These are phyloP conservation scores for Ceratobasidium sp. DNA, from an alignment of 1,284 basidiomycete species.

Conservation along the genomic window DNA sequence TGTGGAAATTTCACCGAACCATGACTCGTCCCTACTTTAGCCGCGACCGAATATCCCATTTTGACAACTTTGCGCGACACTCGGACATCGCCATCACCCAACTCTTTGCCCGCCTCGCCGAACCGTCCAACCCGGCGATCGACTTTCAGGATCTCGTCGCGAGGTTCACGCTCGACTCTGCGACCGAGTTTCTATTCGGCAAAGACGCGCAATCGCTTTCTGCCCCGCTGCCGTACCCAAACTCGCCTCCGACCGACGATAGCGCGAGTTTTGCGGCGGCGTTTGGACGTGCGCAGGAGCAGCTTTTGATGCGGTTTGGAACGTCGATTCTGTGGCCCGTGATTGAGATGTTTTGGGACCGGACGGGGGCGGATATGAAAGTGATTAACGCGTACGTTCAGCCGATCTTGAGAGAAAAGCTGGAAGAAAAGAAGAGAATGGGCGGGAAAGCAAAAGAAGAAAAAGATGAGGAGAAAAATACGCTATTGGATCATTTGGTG, in stretches of 20 bases:
- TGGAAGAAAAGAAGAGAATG: conserved; percentile 22
- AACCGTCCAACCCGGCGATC: neutral
- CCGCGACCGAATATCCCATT: conserved; percentile 48
- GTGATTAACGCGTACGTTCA: conserved; percentile 34
- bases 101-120: conserved; percentile 29
- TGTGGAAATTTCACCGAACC: conserved; percentile 46
- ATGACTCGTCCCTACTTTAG: conserved; percentile 49
- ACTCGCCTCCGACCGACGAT: neutral
- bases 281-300: conserved; percentile 31
- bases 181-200: conserved; percentile 43
- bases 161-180: conserved; percentile 41
- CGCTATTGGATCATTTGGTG: conserved; percentile 42
- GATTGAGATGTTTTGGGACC: conserved; percentile 38
- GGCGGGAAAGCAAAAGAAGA: neutral
- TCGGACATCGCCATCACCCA: conserved; percentile 42
- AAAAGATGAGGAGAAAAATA: conserved; percentile 36
- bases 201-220: conserved; percentile 31
- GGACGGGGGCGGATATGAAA: conserved; percentile 23
- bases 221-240: conserved; percentile 36
- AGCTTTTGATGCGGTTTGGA: neutral
- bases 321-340: conserved; percentile 31
- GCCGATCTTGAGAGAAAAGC: conserved; percentile 38
- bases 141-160: conserved; percentile 38
- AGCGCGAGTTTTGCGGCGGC: conserved; percentile 34
- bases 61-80: conserved; percentile 47